Percentiles rank a stretch among this genome's conserved stretches.
Conservation (phyloP, 2,329 filamentous ascomycete genomes). For the Lithohypha guttulata region DNA sequence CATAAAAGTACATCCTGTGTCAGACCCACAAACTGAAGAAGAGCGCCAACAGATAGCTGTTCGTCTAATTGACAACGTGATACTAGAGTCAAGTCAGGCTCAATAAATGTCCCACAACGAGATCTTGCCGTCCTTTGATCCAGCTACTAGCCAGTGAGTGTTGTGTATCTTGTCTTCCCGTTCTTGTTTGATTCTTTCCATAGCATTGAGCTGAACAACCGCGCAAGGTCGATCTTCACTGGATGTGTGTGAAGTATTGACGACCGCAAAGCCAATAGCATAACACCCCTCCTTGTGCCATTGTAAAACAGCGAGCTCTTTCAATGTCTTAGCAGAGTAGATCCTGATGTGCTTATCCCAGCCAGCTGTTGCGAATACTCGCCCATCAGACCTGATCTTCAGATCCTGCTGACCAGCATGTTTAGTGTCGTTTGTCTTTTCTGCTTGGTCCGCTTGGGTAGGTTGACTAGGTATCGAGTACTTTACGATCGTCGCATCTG, state of each 20-base stretch:
- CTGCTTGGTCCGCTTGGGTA: constrained; percentile 31
- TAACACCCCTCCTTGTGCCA: constrained; percentile 91
- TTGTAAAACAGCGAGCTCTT: constrained; percentile 81
- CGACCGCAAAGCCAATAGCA: constrained; percentile 58
- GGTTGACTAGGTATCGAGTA: constrained; percentile 47
- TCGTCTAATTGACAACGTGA: constrained; percentile 87
- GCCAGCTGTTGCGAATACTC: constrained; percentile 77
- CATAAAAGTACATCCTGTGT: constrained; percentile 76
- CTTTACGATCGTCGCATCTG: constrained; percentile 67
- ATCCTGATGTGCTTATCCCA: constrained; percentile 80
- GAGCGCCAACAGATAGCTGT: constrained; percentile 67
- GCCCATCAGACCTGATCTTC: constrained; percentile 64
- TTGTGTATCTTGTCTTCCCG: constrained; percentile 53
- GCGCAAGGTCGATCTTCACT: constrained; percentile 2
- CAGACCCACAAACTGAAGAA: constrained; percentile 62
- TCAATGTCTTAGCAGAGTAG: constrained; percentile 69
- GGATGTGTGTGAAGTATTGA: neutral
- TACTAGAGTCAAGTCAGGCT: constrained; percentile 41
- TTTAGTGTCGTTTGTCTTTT: constrained; percentile 62
- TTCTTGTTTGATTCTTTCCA: constrained; percentile 50
- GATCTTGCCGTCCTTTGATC: constrained; percentile 89
- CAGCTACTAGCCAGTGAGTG: constrained; percentile 81
- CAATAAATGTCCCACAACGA: constrained; percentile 92
- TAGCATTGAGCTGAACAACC: constrained; percentile 15
- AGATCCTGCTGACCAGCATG: constrained; percentile 85